These are phyloP conservation scores for Leucocoprinus birnbaumii DNA, from an alignment of 768 basidiomycete genomes.

Conservation along the genomic window DNA sequence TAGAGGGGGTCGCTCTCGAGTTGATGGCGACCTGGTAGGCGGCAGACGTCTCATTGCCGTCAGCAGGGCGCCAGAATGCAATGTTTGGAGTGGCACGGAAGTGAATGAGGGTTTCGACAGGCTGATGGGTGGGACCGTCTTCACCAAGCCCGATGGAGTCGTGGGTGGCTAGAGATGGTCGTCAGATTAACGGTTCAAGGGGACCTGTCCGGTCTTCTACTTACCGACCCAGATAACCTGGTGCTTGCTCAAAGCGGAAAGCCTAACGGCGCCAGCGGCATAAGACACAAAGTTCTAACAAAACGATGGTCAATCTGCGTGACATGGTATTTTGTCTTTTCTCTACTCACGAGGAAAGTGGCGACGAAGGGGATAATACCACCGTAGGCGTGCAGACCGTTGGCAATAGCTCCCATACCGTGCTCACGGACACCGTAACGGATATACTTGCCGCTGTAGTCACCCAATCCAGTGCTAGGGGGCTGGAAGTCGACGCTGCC, in stretches of 20 bases:
- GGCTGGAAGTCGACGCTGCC: constrained; percentile 88
- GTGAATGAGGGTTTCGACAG: constrained; percentile 84
- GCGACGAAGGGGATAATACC: constrained; percentile 88
- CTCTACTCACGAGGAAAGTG: constrained; percentile 77
- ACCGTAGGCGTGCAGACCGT: constrained; percentile 88
- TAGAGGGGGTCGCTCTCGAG: constrained; percentile 75
- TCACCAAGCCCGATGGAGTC: constrained; percentile 92
- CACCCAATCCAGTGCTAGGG: constrained; percentile 79
- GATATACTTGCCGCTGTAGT: constrained; percentile 85
- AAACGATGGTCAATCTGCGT: constrained; percentile 10
- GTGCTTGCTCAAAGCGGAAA: constrained; percentile 86
- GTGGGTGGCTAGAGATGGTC: constrained; percentile 66
- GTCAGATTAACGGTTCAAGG: not conserved
- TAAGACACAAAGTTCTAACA: constrained; percentile 91
- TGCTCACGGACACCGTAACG: constrained; percentile 98
- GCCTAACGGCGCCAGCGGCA: constrained; percentile 87
- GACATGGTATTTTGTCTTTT: not conserved
- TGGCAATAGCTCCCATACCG: constrained; percentile 94
- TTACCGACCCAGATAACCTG: constrained; percentile 92
- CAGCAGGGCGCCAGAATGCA: constrained; percentile 90
- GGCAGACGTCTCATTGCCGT: constrained; percentile 97
- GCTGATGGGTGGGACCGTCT: constrained; percentile 96
- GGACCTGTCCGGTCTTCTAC: constrained; percentile 23
- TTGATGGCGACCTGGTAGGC: constrained; percentile 80
- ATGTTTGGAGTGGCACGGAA: constrained; percentile 90